Evolutionary conservation across 805 yeast species (phyloP).

Genomic region (Naumovozyma baii): DNA sequence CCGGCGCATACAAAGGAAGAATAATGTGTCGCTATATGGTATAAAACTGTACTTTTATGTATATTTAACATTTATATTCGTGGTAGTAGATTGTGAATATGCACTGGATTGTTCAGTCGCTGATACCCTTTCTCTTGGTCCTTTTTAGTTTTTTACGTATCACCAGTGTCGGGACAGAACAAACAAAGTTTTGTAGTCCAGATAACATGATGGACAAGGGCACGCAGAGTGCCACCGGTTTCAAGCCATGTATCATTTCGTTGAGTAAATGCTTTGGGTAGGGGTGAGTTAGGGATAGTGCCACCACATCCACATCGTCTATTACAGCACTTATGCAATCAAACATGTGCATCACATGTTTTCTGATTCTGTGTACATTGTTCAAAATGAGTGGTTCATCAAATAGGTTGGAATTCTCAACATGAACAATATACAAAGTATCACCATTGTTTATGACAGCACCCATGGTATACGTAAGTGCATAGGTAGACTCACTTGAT

Average conservation of each 20-base stretch:
- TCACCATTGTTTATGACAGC: conserved; percentile 75
- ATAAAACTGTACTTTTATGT: no score
- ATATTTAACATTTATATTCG: no score
- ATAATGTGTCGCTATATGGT: no score
- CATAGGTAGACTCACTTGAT: conserved; percentile 72
- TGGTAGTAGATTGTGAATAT: no score
- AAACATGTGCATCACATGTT: conserved; percentile 18
- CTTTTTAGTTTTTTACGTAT: conserved; percentile 27
- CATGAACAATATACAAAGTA: conserved; percentile 56
- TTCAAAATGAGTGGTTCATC: conserved; percentile 6
- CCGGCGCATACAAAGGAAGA: no score
- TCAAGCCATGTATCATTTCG: conserved; percentile 30
- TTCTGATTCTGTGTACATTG: conserved; percentile 13
- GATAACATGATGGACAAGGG: conserved; percentile 22
- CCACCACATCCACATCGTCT: conserved; percentile 23
- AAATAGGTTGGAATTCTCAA: conserved; percentile 12
- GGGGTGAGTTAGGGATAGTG: conserved; percentile 31
- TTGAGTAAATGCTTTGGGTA: conserved; percentile 33
- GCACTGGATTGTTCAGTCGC: conserved; percentile 8
- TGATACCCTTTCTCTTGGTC: conserved; percentile 21
- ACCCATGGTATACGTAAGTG: conserved; percentile 84
- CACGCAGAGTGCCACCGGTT: conserved; percentile 26
- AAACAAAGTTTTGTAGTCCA: conserved; percentile 25
- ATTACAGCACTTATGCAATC: conserved; percentile 23
- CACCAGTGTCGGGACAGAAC: conserved; percentile 27